These are phyloP conservation scores for Emergomyces orientalis DNA, from an alignment of 2,329 filamentous ascomycete genomes.

Conservation along the genomic window DNA sequence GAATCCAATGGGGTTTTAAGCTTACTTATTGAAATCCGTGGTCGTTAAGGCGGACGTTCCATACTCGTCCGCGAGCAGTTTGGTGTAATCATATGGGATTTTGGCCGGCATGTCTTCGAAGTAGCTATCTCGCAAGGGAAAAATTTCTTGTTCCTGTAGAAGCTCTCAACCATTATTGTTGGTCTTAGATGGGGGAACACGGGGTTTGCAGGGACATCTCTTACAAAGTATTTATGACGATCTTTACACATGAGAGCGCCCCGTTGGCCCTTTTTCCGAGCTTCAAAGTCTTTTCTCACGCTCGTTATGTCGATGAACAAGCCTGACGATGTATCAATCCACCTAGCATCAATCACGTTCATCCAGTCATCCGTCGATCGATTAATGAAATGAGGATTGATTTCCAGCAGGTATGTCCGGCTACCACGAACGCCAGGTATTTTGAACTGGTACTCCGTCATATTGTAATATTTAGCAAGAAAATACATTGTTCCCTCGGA, in stretches of 20 bases:
- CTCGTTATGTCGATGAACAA: constrained; percentile 55
- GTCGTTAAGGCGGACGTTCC: constrained; percentile 22
- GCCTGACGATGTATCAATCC: constrained; percentile 51
- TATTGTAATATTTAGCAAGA: constrained; percentile 52
- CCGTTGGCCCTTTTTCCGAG: constrained; percentile 29
- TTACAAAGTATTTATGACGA: constrained; percentile 42
- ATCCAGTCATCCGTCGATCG: constrained; percentile 37
- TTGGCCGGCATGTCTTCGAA: constrained; percentile 48
- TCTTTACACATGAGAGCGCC: constrained; percentile 50
- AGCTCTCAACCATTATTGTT: neutral
- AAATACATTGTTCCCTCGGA: constrained; percentile 47
- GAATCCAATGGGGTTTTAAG: neutral
- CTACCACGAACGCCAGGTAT: constrained; percentile 28
- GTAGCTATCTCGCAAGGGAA: constrained; percentile 45
- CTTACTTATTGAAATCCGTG: constrained; percentile 8
- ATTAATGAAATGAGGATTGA: constrained; percentile 48
- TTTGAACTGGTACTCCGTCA: constrained; percentile 47
- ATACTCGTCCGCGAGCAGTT: constrained; percentile 48
- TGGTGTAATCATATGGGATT: constrained; percentile 49
- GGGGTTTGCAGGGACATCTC: neutral
- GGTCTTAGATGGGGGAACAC: no score
- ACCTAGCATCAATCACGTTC: constrained; percentile 53
- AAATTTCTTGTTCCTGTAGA: constrained; percentile 42
- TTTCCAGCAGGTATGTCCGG: constrained; percentile 47
- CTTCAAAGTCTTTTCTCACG: constrained; percentile 40